Percentiles rank a stretch among this genome's conserved stretches.
Conservation (phyloP, 2,329 filamentous ascomycete species). For the Sporothrix sp. region DNA sequence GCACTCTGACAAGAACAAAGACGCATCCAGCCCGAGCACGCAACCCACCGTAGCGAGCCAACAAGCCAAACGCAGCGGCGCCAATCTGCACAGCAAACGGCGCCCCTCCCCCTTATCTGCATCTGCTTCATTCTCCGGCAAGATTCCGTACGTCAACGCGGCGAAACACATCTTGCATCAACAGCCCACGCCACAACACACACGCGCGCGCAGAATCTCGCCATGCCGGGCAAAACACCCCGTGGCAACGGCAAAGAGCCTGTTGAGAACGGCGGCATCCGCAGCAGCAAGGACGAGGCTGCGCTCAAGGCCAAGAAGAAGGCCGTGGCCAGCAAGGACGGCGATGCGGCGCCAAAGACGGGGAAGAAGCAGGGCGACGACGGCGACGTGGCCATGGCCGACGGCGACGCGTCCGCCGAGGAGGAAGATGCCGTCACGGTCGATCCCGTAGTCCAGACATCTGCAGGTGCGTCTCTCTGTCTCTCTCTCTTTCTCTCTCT, state of each 20-base stretch:
- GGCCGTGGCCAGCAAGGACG: constrained; percentile 62
- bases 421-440: constrained; percentile 42
- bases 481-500: constrained; percentile 6
- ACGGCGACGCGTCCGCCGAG: constrained; percentile 35
- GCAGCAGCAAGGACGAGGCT: constrained; percentile 50
- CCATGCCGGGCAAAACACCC: constrained; percentile 65
- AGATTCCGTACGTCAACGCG: background rate
- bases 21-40: background rate
- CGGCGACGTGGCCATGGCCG: constrained; percentile 63
- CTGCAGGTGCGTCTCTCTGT: constrained; percentile 41
- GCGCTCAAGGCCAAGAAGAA: constrained; percentile 55
- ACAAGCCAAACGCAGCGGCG: background rate
- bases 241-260: constrained; percentile 63
- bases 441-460: constrained; percentile 50
- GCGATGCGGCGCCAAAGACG: constrained; percentile 54
- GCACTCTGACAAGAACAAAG: background rate
- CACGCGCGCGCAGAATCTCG: constrained; percentile 18
- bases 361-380: constrained; percentile 45
- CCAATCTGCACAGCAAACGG: background rate
- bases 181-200: background rate
- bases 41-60: background rate
- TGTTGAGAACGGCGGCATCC: constrained; percentile 55
- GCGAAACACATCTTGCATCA: background rate
- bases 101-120: background rate
- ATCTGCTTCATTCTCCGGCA: background rate